Percentiles rank a stretch among this genome's conserved stretches.
Conservation (phyloP, 1,284 basidiomycete species). For the Irpex sp. region DNA sequence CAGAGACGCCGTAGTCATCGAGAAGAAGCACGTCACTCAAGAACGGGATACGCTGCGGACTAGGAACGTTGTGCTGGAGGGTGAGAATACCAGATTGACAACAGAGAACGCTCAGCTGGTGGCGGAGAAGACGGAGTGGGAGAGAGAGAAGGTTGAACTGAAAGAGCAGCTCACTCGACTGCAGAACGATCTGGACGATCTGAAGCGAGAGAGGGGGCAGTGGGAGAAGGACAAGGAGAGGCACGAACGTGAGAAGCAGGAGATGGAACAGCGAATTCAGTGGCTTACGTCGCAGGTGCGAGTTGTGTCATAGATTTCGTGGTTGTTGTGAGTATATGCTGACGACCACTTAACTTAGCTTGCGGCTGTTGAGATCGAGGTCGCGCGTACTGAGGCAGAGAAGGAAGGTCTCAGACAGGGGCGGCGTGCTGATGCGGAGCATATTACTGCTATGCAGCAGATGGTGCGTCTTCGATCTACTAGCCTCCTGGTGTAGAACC, state of each 20-base stretch:
- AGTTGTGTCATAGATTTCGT: background rate
- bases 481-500: too few species aligned
- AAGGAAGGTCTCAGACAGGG: too few species aligned
- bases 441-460: too few species aligned
- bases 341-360: too few species aligned
- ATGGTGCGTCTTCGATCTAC: too few species aligned
- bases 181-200: background rate
- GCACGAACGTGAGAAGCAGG: background rate
- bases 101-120: background rate
- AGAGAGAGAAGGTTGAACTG: background rate
- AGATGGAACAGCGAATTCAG: background rate
- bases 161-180: background rate
- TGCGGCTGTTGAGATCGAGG: too few species aligned
- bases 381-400: too few species aligned
- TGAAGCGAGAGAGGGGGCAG: background rate
- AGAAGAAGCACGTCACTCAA: background rate
- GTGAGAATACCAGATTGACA: background rate
- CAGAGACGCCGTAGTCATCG: background rate
- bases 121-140: background rate
- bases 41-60: background rate
- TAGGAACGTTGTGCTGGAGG: background rate
- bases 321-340: background rate
- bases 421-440: too few species aligned
- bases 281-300: background rate
- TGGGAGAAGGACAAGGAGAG: background rate